These are phyloP conservation scores for Peronospora farinosa DNA, from an alignment of 352 stramenopile genomes.

Conservation along the genomic window DNA sequence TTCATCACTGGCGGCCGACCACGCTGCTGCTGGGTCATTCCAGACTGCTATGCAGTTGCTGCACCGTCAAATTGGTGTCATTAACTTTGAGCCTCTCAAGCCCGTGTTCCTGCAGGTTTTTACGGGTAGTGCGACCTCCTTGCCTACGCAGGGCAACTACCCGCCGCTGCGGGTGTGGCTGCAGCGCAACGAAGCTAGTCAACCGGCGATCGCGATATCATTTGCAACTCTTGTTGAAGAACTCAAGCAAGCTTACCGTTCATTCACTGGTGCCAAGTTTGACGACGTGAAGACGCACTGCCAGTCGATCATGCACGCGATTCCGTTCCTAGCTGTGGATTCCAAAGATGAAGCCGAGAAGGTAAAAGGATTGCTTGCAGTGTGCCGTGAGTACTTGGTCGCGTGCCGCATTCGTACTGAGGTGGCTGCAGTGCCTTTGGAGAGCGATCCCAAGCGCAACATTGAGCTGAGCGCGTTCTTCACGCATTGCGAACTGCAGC, in stretches of 20 bases:
- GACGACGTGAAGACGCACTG: constrained; percentile 93
- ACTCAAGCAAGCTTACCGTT: constrained; percentile 93
- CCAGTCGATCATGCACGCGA: constrained; percentile 88
- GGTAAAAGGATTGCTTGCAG: constrained; percentile 93
- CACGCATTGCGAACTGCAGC: constrained; percentile 98
- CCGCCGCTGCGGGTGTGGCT: constrained; percentile 72
- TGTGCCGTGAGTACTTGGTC: constrained; percentile 97
- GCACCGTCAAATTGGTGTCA: constrained; percentile 97
- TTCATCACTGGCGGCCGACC: constrained; percentile 95
- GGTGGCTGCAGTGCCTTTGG: constrained; percentile 58
- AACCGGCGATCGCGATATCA: constrained; percentile 87
- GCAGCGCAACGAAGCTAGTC: constrained; percentile 79
- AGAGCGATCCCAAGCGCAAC: constrained; percentile 81
- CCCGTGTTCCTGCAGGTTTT: constrained; percentile 83
- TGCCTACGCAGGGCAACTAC: constrained; percentile 82
- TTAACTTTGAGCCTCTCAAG: constrained; percentile 96
- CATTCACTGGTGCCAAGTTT: constrained; percentile 98
- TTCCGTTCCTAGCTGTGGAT: constrained; percentile 93
- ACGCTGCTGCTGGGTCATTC: constrained; percentile 94
- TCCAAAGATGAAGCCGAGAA: constrained; percentile 89
- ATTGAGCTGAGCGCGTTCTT: constrained; percentile 99
- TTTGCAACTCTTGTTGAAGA: constrained; percentile 88
- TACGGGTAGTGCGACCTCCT: constrained; percentile 63
- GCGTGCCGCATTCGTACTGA: constrained; percentile 94
- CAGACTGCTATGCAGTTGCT: constrained; percentile 96